These are phyloP conservation scores for Saturnispora dispora DNA, from an alignment of 805 yeast genomes.

Conservation along the genomic window DNA sequence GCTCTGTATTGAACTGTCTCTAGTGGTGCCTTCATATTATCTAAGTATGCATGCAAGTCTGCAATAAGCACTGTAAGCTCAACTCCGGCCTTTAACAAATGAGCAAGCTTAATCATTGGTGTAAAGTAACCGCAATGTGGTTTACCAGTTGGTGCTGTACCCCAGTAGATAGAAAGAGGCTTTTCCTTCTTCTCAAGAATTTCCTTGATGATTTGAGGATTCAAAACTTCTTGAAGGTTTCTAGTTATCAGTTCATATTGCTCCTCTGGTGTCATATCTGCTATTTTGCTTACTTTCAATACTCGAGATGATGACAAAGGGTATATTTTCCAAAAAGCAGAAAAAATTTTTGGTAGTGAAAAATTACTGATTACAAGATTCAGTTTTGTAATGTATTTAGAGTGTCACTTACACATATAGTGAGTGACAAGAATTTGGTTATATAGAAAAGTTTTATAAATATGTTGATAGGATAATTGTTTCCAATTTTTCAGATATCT, in stretches of 20 bases:
- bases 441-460: neutral
- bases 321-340: neutral
- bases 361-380: neutral
- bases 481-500: neutral
- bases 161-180: slow-evolving; percentile 90
- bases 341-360: neutral
- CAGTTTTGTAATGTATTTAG: neutral
- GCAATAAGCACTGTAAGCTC: slow-evolving; percentile 88
- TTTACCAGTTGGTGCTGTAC: slow-evolving; percentile 98
- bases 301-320: neutral
- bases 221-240: slow-evolving; percentile 85
- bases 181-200: slow-evolving; percentile 74
- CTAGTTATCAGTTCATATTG: slow-evolving; percentile 71
- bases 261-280: slow-evolving; percentile 42
- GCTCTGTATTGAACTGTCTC: slow-evolving; percentile 88
- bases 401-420: neutral
- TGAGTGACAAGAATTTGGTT: neutral
- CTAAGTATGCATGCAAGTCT: slow-evolving; percentile 92
- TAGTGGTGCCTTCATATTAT: slow-evolving; percentile 96
- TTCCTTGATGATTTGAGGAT: slow-evolving; percentile 78
- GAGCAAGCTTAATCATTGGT: slow-evolving; percentile 94
- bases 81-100: slow-evolving; percentile 92
- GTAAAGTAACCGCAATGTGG: slow-evolving; percentile 99
- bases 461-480: neutral
- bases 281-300: slow-evolving; percentile 10